Conservation (phyloP, 805 yeast genomes). For the Pichia ethanolica region DNA sequence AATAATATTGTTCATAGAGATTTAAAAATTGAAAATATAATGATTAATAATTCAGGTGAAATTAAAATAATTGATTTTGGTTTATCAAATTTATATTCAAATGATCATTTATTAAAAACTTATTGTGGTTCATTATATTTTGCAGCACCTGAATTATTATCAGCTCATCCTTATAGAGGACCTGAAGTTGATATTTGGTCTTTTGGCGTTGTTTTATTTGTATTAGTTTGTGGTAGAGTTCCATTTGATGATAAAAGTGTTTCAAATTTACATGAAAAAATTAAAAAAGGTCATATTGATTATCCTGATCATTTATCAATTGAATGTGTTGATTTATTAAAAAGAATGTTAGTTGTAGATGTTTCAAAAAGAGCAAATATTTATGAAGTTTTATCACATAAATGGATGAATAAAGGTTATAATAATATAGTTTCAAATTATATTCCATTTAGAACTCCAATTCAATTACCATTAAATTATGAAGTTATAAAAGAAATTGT, state of each 20-base stretch:
- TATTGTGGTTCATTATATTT: conserved; percentile 96
- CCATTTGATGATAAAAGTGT: conserved; percentile 97
- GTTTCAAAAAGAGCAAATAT: conserved; percentile 75
- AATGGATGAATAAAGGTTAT: conserved; percentile 91
- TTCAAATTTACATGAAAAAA: conserved; percentile 85
- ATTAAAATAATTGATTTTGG: conserved; percentile 96
- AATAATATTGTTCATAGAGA: conserved; percentile 96
- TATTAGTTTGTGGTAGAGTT: conserved; percentile 93
- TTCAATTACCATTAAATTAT: conserved; percentile 59
- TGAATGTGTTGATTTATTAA: conserved; percentile 72
- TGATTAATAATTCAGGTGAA: conserved; percentile 90
- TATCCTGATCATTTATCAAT: conserved; percentile 77
- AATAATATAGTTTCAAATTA: conserved; percentile 65
- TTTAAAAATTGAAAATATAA: conserved; percentile 89
- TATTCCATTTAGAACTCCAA: conserved; percentile 72
- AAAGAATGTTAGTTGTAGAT: conserved; percentile 88
- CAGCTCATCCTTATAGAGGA: conserved; percentile 88
- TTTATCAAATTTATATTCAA: conserved; percentile 76
- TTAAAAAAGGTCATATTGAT: conserved; percentile 85
- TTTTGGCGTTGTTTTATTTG: conserved; percentile 93
- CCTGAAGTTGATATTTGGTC: conserved; percentile 99
- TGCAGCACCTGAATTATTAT: conserved; percentile 95
- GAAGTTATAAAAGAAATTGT: conserved; percentile 69
- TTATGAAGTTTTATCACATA: conserved; percentile 74
- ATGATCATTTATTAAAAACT: conserved; percentile 68